Base-by-base conservation (phyloP, 768 basidiomycete genomes). In the Boletus patriciae region DNA sequence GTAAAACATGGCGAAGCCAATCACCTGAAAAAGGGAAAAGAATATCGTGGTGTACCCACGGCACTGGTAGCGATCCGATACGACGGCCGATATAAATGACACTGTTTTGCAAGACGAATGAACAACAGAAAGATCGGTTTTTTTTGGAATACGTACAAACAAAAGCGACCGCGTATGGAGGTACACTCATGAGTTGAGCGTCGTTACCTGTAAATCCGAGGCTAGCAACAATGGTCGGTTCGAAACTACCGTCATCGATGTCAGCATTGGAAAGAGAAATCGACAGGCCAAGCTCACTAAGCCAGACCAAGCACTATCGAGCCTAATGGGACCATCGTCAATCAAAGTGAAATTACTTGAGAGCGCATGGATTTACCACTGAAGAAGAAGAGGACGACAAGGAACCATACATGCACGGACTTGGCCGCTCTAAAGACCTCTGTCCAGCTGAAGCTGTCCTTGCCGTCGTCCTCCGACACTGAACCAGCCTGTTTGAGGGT, bases 181-280 rank as follows among this genome's bases (percentile, higher is more conserved):
- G 75, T 65, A 34, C 76, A 68, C 1, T 84, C 77, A 85, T 83
- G 1, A 89, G 73, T 62, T 87, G 85, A 3, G 84, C 80, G n/a
- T 74, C 66, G 31, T 78, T 73, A 0, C 79, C 76, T 2, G 76
- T 76, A 64, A 80, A 86, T 29, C 86, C 86, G 2, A 88, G 77
- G 8, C 77, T 74, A 37, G 80, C 74, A 4, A 92, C 82, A 70
- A 92, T 88, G 6, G 85, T 44, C 9, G 90, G 90, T 7, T 83
- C 74, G 71, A 92, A 92, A 65, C 89, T 83, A 37, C 51, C 61
- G 70, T 59, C 50, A 51, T 19, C 18, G 10, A 79, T 75, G 16
- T 80, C 37, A 60, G 75, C 49, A 74, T 73, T 1, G 77, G 41
- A 37, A 76, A 44, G 12, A 55, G 15, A 8, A 1, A 18, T 15